Evolutionary conservation across 2,329 filamentous ascomycete genomes (phyloP).

Genomic region (Paecilomyces formosus): DNA sequence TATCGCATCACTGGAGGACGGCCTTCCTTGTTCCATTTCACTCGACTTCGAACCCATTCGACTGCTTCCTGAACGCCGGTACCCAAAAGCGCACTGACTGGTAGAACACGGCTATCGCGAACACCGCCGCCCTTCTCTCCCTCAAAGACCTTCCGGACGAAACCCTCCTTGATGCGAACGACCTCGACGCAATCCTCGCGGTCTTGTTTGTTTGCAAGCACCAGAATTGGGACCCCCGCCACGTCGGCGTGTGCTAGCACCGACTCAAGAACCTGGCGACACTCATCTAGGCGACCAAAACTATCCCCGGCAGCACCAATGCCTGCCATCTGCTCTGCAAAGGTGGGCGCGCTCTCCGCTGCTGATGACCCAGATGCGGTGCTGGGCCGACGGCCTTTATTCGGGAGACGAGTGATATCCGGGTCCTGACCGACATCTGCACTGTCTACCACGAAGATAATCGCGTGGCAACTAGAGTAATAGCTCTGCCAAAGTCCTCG

Average conservation of each 20-base stretch:
- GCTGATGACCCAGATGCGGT: conserved; percentile 8
- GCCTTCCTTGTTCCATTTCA: conserved; percentile 94
- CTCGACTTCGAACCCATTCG: conserved; percentile 88
- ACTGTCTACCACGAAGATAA: conserved; percentile 95
- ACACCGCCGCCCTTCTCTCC: conserved; percentile 81
- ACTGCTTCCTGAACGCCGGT: conserved; percentile 88
- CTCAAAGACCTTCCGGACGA: conserved; percentile 93
- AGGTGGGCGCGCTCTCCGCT: conserved; percentile 13
- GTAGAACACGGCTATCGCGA: conserved; percentile 82
- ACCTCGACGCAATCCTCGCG: conserved; percentile 96
- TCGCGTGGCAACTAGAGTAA: conserved; percentile 88
- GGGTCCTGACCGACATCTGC: conserved; percentile 80
- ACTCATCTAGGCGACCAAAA: conserved; percentile 68
- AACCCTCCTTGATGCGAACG: conserved; percentile 90
- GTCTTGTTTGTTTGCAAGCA: conserved; percentile 97
- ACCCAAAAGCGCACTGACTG: conserved; percentile 75
- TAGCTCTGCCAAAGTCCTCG: conserved; percentile 93
- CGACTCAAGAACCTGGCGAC: conserved; percentile 78
- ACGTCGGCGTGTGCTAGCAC: conserved; percentile 82
- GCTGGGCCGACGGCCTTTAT: conserved; percentile 17
- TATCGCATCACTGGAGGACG: conserved; percentile 89
- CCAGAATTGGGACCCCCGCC: conserved; percentile 82
- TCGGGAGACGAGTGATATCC: conserved; percentile 49
- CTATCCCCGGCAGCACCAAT: conserved; percentile 28
- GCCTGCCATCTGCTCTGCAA: conserved; percentile 26